These are phyloP conservation scores for Solioccasus polychromus DNA, from an alignment of 768 basidiomycete genomes.

Conservation along the genomic window DNA sequence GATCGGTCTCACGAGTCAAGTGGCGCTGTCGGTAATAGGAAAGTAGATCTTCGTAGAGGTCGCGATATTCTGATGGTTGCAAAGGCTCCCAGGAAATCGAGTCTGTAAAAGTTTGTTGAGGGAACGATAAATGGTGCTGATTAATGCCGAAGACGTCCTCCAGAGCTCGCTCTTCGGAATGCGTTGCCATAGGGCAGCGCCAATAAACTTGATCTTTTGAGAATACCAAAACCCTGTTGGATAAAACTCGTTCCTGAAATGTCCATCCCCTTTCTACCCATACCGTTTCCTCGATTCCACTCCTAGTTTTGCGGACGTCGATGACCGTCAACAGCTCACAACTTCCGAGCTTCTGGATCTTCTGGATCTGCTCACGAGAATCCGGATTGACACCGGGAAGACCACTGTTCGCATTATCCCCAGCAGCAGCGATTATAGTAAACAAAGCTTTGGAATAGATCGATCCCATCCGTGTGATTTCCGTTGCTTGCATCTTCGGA, in stretches of 20 bases:
- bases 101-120: not conserved
- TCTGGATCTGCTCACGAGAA: constrained; percentile 8
- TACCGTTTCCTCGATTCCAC: constrained; percentile 1
- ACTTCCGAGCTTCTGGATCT: constrained; percentile 5
- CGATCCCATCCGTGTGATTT: constrained; percentile 20
- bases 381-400: constrained; percentile 6
- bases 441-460: constrained; percentile 19
- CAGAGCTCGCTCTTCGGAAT: constrained; percentile 14
- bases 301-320: not conserved
- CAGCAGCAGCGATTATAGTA: constrained; percentile 19
- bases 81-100: constrained; percentile 1
- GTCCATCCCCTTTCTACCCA: constrained; percentile 20
- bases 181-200: constrained; percentile 7
- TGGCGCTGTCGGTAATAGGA: constrained; percentile 7
- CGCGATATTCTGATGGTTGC: not conserved
- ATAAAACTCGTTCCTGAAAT: constrained; percentile 18
- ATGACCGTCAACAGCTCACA: constrained; percentile 13
- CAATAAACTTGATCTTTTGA: constrained; percentile 18
- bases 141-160: constrained; percentile 2
- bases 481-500: constrained; percentile 11
- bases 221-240: constrained; percentile 17
- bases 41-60: not conserved
- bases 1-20: constrained; percentile 14
- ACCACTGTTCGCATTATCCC: constrained; percentile 7
- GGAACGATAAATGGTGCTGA: not conserved